Evolutionary conservation across 1,139 yeast genomes (phyloP), one percentile per base, ranked within the genome.

Genomic region (Kazachstania sp.): DNA sequence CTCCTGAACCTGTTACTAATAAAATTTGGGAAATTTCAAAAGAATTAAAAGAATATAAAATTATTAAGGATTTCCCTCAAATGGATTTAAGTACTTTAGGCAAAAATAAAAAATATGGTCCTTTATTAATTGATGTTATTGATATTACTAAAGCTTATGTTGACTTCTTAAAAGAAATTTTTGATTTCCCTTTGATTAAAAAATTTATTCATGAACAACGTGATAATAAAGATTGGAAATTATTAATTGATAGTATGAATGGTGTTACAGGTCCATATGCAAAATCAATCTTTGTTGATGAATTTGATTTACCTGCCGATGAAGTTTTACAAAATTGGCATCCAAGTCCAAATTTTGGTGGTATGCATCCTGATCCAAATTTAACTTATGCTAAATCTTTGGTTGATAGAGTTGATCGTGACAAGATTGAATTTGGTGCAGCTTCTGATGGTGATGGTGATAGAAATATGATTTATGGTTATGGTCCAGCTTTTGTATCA

Each of bases 401-500:
- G 54, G 98, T 92, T 29, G 85, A 80, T 45, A 77, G 78, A 55
- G 98, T 92, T 13, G 97, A 92, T 64, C 66, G 70, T 29, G 84
- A 84, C 53, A 71, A 78, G 50, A 85, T 90, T 56, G 87, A 94
- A 8, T 90, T 92, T 68, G 98, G 98, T 55, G 98, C 98, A 37
- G 98, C 98, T 6, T 84, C 95, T 16, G 98, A 92, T 65, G 98
- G 98, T 67, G 98, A 92, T 64, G 98, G 98, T 67, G 98, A 92
- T 67, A 80, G 98, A 71, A 92, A 92, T 68, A 92, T 92, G 98
- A 94, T 92, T 61, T 92, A 92, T 67, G 98, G 98, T 51, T 90
- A 90, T 38, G 86, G 86, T 46, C 66, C 67, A n/a, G 79, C 97
- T 1, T 94, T 92, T 69, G 98, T 92, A 9, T 88, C 97, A 0